Conservation (phyloP, 2,329 filamentous ascomycete genomes). For the Leptographium flavum region DNA sequence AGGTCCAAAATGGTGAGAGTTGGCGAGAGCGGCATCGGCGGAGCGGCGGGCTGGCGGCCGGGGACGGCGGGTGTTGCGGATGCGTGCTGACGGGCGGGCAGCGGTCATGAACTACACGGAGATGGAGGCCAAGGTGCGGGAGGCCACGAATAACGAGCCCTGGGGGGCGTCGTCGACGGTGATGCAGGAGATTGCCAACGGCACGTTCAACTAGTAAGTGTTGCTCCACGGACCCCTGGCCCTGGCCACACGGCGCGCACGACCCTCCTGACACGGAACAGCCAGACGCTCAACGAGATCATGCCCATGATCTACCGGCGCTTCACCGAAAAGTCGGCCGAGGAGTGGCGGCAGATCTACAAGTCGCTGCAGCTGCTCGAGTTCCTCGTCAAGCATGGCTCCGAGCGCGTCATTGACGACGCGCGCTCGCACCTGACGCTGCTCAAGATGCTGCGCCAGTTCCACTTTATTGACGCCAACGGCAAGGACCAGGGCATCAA, state of each 20-base stretch:
- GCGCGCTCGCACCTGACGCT: slow-evolving; percentile 88
- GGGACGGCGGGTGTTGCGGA: not conserved
- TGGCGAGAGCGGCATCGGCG: slow-evolving; percentile 43
- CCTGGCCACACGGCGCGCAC: not conserved
- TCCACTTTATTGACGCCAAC: slow-evolving; percentile 91
- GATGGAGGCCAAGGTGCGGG: slow-evolving; percentile 54
- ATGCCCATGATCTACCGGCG: slow-evolving; percentile 99
- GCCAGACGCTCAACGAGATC: slow-evolving; percentile 94
- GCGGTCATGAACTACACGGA: slow-evolving; percentile 98
- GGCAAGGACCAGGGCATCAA: slow-evolving; percentile 98
- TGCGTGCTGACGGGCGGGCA: slow-evolving; percentile 20
- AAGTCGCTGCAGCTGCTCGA: slow-evolving; percentile 94
- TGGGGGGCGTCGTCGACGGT: slow-evolving; percentile 75
- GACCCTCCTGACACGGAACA: slow-evolving; percentile 23
- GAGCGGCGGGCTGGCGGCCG: not conserved
- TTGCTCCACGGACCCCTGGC: slow-evolving; percentile 8
- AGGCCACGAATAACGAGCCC: slow-evolving; percentile 97
- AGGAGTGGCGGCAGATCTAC: slow-evolving; percentile 99
- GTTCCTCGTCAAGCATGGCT: slow-evolving; percentile 92
- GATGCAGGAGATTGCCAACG: slow-evolving; percentile 98
- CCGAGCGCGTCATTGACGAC: slow-evolving; percentile 93
- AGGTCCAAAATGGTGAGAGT: slow-evolving; percentile 82
- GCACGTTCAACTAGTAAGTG: slow-evolving; percentile 90
- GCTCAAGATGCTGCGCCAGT: slow-evolving; percentile 95
- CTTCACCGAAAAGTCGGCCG: slow-evolving; percentile 94